Conservation (phyloP, 306 rosid genomes). For the Luffa acutangula region DNA sequence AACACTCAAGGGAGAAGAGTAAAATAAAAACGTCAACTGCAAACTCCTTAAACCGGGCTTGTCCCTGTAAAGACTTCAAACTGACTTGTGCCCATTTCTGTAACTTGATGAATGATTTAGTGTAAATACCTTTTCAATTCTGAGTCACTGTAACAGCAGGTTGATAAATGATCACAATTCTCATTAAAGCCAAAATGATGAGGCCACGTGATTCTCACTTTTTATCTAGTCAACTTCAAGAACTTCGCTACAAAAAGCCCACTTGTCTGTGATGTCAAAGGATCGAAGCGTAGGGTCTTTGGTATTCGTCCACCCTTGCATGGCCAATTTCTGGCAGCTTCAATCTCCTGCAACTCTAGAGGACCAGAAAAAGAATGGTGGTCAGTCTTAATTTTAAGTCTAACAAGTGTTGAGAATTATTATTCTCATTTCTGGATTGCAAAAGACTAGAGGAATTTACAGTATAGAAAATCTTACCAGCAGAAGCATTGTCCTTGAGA, state of each 20-base stretch:
- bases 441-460: not conserved
- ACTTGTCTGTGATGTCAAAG: conserved; percentile 64
- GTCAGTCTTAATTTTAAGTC: not conserved
- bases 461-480: conserved; percentile 41
- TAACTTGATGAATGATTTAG: not conserved
- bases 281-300: conserved; percentile 66
- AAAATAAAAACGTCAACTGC: too few relatives aligned
- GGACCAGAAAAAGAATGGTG: not conserved
- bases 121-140: not conserved
- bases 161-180: not conserved
- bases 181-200: not conserved
- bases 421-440: not conserved
- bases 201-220: not conserved
- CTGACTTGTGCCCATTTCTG: not conserved
- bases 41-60: too few relatives aligned
- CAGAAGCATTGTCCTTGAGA: conserved; percentile 54
- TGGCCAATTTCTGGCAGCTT: conserved; percentile 68
- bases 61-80: not conserved
- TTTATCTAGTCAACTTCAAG: conserved; percentile 20
- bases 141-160: not conserved
- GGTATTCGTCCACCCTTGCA: conserved; percentile 48
- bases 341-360: conserved; percentile 53
- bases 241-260: conserved; percentile 74
- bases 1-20: too few relatives aligned
- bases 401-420: not conserved